Percentiles rank a stretch among this genome's conserved stretches.
These are phyloP conservation scores for Apiotrichum porosum DNA, from an alignment of 1,284 basidiomycete genomes.

Conservation along the genomic window DNA sequence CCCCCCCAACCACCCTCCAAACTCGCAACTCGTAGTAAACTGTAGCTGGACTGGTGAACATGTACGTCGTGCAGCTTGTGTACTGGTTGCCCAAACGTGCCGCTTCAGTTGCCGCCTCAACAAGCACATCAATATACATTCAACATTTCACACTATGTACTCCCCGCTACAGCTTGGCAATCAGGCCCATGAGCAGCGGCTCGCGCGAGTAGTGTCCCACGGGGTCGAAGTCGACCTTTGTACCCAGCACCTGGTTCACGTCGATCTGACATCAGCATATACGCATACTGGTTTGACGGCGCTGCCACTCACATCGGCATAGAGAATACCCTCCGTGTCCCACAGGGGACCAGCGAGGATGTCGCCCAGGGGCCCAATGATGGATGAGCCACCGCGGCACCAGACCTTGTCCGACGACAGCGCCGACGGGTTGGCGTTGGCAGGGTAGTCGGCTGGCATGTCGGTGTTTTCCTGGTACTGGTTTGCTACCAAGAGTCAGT, in stretches of 20 bases:
- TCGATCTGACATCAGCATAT: slow-evolving; percentile 52
- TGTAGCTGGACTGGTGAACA: too few relatives aligned
- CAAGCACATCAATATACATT: too few relatives aligned
- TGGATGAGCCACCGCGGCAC: slow-evolving; percentile 60
- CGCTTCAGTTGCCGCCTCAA: too few relatives aligned
- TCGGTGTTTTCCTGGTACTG: slow-evolving; percentile 26
- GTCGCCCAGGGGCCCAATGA: slow-evolving; percentile 62
- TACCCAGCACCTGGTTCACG: slow-evolving; percentile 58
- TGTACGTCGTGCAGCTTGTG: too few relatives aligned
- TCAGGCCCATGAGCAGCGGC: slow-evolving; percentile 47
- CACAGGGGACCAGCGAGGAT: slow-evolving; percentile 64
- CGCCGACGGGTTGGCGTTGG: neutral
- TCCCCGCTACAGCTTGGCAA: slow-evolving; percentile 6
- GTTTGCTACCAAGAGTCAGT: slow-evolving; percentile 17
- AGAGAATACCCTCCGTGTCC: slow-evolving; percentile 59
- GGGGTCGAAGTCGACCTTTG: slow-evolving; percentile 67
- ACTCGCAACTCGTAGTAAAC: too few relatives aligned
- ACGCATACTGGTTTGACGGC: neutral
- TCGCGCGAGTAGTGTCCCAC: slow-evolving; percentile 65
- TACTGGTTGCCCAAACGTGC: too few relatives aligned
- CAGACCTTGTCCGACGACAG: slow-evolving; percentile 10
- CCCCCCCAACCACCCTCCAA: too few relatives aligned
- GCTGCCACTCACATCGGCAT: slow-evolving; percentile 49
- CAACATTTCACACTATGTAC: too few relatives aligned
- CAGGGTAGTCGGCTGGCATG: slow-evolving; percentile 28